Evolutionary conservation across 1,284 basidiomycete genomes (phyloP).

Genomic region (Pseudozyma pruni): DNA sequence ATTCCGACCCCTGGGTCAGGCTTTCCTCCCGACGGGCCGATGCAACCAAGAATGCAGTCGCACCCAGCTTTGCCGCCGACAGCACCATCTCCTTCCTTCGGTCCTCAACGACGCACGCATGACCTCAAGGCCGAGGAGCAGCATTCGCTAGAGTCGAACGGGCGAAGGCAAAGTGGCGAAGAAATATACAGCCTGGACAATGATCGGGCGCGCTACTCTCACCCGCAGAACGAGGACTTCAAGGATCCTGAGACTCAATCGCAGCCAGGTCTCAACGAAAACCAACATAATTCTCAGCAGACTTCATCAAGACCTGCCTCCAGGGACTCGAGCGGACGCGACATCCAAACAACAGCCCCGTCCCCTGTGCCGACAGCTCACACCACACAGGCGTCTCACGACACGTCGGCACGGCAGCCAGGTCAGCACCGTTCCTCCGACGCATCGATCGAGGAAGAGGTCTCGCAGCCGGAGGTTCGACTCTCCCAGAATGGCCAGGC

Average conservation of each 20-base stretch:
- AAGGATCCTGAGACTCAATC: neutral
- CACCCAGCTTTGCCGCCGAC: conserved; percentile 22
- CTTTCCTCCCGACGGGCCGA: conserved; percentile 1
- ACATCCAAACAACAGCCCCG: too few species aligned
- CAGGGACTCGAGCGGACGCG: too few species aligned
- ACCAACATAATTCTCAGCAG: neutral
- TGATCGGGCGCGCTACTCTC: neutral
- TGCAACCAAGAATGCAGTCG: conserved; percentile 8
- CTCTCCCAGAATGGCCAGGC: too few species aligned
- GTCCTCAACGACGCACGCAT: conserved; percentile 18
- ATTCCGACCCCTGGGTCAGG: conserved; percentile 20
- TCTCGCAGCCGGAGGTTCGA: too few species aligned
- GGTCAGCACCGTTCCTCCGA: neutral
- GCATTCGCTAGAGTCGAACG: conserved; percentile 3
- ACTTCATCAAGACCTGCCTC: neutral
- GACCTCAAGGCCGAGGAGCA: conserved; percentile 5
- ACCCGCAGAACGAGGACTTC: neutral
- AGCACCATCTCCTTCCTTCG: conserved; percentile 17
- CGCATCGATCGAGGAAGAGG: too few species aligned
- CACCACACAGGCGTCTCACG: neutral
- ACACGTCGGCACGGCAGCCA: neutral
- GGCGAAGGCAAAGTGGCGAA: neutral
- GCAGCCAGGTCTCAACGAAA: neutral
- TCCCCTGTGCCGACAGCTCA: neutral
- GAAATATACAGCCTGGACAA: neutral